Evolutionary conservation across 2,329 filamentous ascomycete genomes (phyloP), one percentile per base, ranked within the genome.

Genomic region (Teratosphaeria destructans): DNA sequence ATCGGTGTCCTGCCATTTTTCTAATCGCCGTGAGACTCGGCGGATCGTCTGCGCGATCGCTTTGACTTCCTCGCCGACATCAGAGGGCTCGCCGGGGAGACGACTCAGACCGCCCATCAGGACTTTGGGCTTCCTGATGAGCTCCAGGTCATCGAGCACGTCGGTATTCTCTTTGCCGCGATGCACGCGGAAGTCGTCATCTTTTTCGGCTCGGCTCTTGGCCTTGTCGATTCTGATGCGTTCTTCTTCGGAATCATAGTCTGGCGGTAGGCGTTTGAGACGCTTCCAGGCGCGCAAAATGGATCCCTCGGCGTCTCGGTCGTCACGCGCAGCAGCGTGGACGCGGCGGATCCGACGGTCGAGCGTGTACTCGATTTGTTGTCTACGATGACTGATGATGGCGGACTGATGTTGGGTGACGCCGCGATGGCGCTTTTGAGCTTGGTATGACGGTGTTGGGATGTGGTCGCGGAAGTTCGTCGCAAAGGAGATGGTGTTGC

Each of bases 331-430:
- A 59, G 78, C 78, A 68, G 85, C 82, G 68, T 91, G 86, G 57
- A 83, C 79, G 63, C 79, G 81, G 55, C 87, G 83, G 37, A 93
- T 77, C 34, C 87, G 86, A n/a, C 86, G 84, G 65, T 90, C 86
- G 16, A 94, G 81, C 57, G 90, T 89, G 67, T 91, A 87, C 68
- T 91, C 87, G n/a, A 93, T 89, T 5, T 89, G 85, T 68, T 89
- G 84, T 62, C 84, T 87, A 19, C 89, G 81, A 72, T 92, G 91
- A 59, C 86, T 82, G 72, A 91, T 88, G 1, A 94, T 87, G 0
- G 89, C 89, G 47, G 91, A 78, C 73, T 94, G 89, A 72, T 94
- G 89, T 39, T 88, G 87, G 0, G 89, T 94, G 0, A 90, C 83
- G 2, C 89, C 89, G 1, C 89, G 82, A 8, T 86, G 85, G 69